Conservation (phyloP, 169 alveolate species). For the Plasmodium gonderi region DNA sequence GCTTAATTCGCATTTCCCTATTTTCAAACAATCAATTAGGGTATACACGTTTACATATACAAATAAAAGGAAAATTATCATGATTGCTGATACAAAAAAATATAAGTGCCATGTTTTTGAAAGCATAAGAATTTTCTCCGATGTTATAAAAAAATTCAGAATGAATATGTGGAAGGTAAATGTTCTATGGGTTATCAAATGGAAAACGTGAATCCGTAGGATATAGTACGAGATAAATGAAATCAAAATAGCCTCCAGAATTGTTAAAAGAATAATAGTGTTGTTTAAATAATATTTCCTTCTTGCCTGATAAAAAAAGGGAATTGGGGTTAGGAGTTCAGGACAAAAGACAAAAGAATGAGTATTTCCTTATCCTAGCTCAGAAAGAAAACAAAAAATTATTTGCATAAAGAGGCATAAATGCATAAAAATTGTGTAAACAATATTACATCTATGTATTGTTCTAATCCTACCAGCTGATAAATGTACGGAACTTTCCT, state of each 20-base stretch:
- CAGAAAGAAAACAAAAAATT: neutral
- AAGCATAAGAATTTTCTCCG: constrained; percentile 58
- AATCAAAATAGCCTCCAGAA: constrained; percentile 31
- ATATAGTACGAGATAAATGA: constrained; percentile 43
- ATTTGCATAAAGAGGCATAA: too few species aligned
- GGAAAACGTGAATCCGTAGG: neutral
- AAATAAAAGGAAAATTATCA: constrained; percentile 22
- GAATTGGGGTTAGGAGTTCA: too few species aligned
- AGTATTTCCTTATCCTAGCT: neutral
- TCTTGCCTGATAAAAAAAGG: constrained; percentile 40
- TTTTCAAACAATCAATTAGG: constrained; percentile 41
- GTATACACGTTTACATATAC: constrained; percentile 60
- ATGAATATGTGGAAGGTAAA: constrained; percentile 70
- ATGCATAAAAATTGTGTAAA: too few species aligned
- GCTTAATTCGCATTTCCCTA: constrained; percentile 66
- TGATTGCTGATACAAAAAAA: constrained; percentile 37
- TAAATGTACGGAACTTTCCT: constrained; percentile 46
- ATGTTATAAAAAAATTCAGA: constrained; percentile 36
- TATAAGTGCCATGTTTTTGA: constrained; percentile 70
- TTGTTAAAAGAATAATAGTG: constrained; percentile 50
- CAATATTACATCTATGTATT: neutral
- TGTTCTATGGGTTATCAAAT: constrained; percentile 42
- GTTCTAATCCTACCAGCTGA: constrained; percentile 16
- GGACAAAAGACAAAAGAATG: neutral
- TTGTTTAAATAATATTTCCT: constrained; percentile 67